Conservation (phyloP, 805 yeast genomes). For the Naumovozyma baii region DNA sequence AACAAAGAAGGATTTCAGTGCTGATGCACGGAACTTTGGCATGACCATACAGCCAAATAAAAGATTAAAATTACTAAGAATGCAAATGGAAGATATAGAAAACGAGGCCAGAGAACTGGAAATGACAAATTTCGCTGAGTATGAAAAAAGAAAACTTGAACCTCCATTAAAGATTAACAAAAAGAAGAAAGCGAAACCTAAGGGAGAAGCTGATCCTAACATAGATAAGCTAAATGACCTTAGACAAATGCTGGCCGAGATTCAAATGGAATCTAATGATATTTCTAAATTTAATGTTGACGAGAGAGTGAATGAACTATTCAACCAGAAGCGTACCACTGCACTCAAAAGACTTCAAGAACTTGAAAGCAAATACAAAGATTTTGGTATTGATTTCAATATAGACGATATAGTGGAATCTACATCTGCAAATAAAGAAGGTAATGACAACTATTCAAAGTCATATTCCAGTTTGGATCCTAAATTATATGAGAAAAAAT, state of each 20-base stretch:
- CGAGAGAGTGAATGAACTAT: constrained; percentile 43
- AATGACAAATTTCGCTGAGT: constrained; percentile 67
- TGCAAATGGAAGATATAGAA: constrained; percentile 77
- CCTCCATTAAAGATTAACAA: constrained; percentile 9
- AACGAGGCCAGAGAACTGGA: constrained; percentile 79
- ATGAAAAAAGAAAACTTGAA: constrained; percentile 15
- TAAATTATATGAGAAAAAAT: constrained; percentile 11
- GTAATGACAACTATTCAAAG: neutral
- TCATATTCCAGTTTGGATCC: constrained; percentile 22
- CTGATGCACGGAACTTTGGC: constrained; percentile 32
- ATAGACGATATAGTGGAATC: constrained; percentile 10
- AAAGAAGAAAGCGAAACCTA: constrained; percentile 1
- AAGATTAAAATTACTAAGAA: constrained; percentile 62
- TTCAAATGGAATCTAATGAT: constrained; percentile 69
- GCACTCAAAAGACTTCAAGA: constrained; percentile 67
- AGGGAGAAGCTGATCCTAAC: constrained; percentile 40
- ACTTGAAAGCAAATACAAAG: constrained; percentile 57
- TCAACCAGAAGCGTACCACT: constrained; percentile 49
- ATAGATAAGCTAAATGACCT: constrained; percentile 45
- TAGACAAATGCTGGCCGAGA: constrained; percentile 46
- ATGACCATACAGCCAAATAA: constrained; percentile 61
- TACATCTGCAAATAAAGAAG: neutral
- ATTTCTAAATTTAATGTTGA: constrained; percentile 55
- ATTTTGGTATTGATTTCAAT: constrained; percentile 48
- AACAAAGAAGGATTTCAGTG: constrained; percentile 33